Conservation (phyloP, 1,284 basidiomycete species). For the Sanghuangporus sanghuang region DNA sequence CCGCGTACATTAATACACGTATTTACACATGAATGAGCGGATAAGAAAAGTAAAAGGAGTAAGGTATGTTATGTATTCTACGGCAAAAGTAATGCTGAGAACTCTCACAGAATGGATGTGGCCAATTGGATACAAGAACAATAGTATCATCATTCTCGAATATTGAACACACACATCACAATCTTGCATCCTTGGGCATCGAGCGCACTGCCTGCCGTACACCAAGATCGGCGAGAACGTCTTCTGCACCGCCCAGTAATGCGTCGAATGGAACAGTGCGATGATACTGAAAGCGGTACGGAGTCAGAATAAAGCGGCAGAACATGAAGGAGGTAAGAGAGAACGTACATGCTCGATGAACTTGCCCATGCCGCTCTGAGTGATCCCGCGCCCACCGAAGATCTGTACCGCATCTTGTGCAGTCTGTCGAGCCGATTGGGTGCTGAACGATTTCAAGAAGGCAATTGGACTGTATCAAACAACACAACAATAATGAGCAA, state of each 20-base stretch:
- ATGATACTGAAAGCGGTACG: conserved; percentile 43
- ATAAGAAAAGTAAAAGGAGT: too few relatives aligned
- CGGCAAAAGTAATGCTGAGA: too few relatives aligned
- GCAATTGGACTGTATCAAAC: conserved; percentile 58
- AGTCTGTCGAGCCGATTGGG: conserved; percentile 63
- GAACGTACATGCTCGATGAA: conserved; percentile 55
- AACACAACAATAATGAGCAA: not conserved
- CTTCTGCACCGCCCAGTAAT: conserved; percentile 66
- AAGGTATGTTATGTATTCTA: too few relatives aligned
- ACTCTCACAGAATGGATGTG: too few relatives aligned
- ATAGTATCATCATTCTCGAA: too few relatives aligned
- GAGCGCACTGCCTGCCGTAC: conserved; percentile 62
- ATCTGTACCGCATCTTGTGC: conserved; percentile 79
- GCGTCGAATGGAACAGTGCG: conserved; percentile 63
- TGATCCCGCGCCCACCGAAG: conserved; percentile 78
- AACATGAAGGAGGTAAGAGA: conserved; percentile 10
- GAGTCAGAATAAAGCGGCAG: conserved; percentile 1
- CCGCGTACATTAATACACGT: too few relatives aligned
- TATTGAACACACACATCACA: conserved; percentile 27
- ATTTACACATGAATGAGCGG: too few relatives aligned
- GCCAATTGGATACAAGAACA: too few relatives aligned
- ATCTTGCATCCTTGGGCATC: conserved; percentile 56
- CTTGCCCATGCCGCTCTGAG: conserved; percentile 67
- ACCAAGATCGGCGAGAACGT: conserved; percentile 65
- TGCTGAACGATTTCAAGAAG: conserved; percentile 72